A percentile compares a stretch with the other conserved stretches of the same genome.
These are phyloP conservation scores for Ottelia alismoides DNA, from an alignment of 106 monocot species.

Conservation along the genomic window DNA sequence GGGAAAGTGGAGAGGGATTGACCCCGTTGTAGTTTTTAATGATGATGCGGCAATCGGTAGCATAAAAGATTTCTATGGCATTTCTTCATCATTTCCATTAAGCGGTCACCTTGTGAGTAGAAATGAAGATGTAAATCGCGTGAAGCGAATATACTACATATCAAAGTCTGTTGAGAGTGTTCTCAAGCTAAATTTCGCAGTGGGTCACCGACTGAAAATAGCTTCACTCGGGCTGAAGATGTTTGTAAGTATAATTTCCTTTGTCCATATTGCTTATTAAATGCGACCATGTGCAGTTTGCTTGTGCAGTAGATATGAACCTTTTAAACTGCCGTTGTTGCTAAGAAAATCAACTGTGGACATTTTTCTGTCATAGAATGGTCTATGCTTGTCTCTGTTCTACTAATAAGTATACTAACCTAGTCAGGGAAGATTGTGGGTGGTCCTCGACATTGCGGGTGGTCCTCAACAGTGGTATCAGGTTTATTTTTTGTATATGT, in stretches of 20 bases:
- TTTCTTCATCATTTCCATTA: constrained; percentile 55
- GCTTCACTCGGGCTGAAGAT: constrained; percentile 91
- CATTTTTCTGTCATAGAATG: too few relatives aligned
- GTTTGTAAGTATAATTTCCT: constrained; percentile 60
- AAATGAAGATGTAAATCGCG: constrained; percentile 66
- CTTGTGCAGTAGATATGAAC: too few relatives aligned
- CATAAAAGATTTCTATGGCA: constrained; percentile 78
- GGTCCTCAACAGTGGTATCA: too few relatives aligned
- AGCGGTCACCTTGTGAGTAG: constrained; percentile 74
- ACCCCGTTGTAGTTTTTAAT: constrained; percentile 83
- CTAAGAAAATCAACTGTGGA: too few relatives aligned
- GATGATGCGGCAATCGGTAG: constrained; percentile 49
- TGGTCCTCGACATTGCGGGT: too few relatives aligned
- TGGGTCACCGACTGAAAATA: constrained; percentile 86
- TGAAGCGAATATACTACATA: constrained; percentile 94
- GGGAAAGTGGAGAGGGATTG: constrained; percentile 88
- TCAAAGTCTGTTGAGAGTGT: constrained; percentile 69
- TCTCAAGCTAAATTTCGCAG: constrained; percentile 56
- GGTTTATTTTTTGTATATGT: too few relatives aligned
- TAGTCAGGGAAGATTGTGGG: too few relatives aligned
- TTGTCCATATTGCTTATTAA: too few relatives aligned
- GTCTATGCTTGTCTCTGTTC: too few relatives aligned
- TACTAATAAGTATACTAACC: too few relatives aligned
- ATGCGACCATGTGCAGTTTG: too few relatives aligned
- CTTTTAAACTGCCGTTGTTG: too few relatives aligned